These are phyloP conservation scores for Trichoderma parareesei DNA, from an alignment of 495 filamentous ascomycete genomes.

Conservation along the genomic window DNA sequence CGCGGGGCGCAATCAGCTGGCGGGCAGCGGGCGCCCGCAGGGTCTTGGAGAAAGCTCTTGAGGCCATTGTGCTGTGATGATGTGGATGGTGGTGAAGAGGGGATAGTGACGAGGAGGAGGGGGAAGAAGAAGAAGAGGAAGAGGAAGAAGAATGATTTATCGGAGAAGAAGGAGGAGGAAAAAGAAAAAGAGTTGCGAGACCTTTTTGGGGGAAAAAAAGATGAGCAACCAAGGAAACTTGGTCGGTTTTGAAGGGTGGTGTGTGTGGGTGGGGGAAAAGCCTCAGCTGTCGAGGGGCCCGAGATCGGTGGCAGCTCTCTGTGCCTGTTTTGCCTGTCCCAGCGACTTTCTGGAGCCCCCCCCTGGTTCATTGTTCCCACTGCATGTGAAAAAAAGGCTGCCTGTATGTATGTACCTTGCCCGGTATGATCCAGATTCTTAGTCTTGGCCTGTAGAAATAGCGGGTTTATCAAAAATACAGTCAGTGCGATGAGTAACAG, in stretches of 20 bases:
- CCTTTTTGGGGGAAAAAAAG: background rate
- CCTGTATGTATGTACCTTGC: background rate
- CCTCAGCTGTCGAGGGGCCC: conserved; percentile 6
- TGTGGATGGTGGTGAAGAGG: conserved; percentile 16
- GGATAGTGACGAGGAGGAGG: conserved; percentile 16
- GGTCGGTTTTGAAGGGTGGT: background rate
- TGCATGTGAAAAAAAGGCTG: background rate
- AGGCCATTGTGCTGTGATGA: conserved; percentile 57
- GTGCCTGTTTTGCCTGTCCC: background rate
- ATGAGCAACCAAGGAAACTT: conserved; percentile 1
- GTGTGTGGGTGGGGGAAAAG: conserved; percentile 7
- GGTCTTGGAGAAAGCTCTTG: conserved; percentile 72
- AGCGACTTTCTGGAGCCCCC: conserved; percentile 1
- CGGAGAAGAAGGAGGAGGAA: conserved; percentile 9
- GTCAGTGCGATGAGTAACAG: conserved; percentile 10
- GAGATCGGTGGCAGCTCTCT: background rate
- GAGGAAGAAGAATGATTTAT: conserved; percentile 12
- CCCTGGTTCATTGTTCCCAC: background rate
- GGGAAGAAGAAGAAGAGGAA: conserved; percentile 19
- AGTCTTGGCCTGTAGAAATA: too few relatives aligned
- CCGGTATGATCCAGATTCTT: background rate
- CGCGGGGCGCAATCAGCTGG: conserved; percentile 57
- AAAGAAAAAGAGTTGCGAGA: conserved; percentile 18
- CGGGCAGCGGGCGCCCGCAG: conserved; percentile 66
- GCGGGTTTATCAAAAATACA: conserved; percentile 1